These are phyloP conservation scores for Alternaria sp. DNA, from an alignment of 2,329 filamentous ascomycete genomes.

Conservation along the genomic window DNA sequence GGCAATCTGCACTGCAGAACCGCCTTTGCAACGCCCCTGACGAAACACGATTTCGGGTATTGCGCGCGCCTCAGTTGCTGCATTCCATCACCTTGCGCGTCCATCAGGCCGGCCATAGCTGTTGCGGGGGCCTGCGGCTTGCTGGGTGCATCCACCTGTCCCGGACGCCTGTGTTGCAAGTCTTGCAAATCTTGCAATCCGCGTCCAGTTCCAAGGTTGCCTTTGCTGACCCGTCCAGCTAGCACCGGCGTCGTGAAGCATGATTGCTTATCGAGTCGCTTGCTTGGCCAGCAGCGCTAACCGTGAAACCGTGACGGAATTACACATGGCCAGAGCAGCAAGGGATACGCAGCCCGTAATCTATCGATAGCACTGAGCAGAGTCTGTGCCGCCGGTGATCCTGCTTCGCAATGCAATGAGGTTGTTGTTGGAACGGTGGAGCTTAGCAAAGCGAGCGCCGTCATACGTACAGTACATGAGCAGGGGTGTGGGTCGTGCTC, in stretches of 20 bases:
- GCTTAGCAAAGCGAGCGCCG: conserved; percentile 8
- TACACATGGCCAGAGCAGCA: conserved; percentile 32
- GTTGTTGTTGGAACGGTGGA: conserved; percentile 18
- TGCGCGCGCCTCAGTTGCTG: conserved; percentile 23
- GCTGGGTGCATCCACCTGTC: conserved; percentile 21
- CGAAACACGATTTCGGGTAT: conserved; percentile 45
- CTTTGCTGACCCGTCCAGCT: conserved; percentile 20
- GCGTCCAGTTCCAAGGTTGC: conserved; percentile 14
- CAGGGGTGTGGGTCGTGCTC: conserved; percentile 13
- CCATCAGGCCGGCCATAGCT: conserved; percentile 7
- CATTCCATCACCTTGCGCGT: conserved; percentile 14
- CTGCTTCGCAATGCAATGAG: conserved; percentile 23
- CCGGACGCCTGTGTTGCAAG: conserved; percentile 22
- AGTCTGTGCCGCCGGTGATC: conserved; percentile 34
- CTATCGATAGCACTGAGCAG: conserved; percentile 21
- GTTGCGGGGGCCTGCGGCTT: conserved; percentile 14
- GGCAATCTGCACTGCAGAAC: conserved; percentile 48
- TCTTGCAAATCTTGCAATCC: conserved; percentile 19
- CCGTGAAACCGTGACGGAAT: conserved; percentile 39
- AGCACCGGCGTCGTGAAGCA: conserved; percentile 21
- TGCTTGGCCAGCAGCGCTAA: conserved; percentile 38
- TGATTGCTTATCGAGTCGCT: conserved; percentile 41
- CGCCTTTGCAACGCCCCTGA: conserved; percentile 42
- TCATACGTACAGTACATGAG: conserved; percentile 16
- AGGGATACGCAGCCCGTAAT: conserved; percentile 25